Conservation (phyloP, 176 grass and related monocot species). For the Zea luxurians region DNA sequence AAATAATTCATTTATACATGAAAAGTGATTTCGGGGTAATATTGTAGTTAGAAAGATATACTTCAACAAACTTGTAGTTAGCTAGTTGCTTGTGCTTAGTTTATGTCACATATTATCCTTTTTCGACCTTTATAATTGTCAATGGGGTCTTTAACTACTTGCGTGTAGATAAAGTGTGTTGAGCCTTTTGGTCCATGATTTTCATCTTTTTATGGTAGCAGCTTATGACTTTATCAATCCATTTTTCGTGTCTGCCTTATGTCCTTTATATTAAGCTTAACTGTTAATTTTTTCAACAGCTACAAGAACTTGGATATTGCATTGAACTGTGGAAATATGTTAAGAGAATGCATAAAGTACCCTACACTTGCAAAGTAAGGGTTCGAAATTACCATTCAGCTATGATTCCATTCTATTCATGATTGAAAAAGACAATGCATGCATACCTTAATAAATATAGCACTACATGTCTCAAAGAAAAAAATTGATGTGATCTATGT, state of each 20-base stretch:
- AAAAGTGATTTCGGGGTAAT: slow-evolving; percentile 1
- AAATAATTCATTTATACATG: slow-evolving; percentile 6
- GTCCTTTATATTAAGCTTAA: slow-evolving; percentile 21
- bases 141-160: slow-evolving; percentile 21
- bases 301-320: slow-evolving; percentile 99
- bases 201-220: background rate
- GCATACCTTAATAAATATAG: background rate
- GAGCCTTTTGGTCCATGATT: background rate
- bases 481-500: background rate
- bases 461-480: slow-evolving; percentile 1
- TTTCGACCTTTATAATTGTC: slow-evolving; percentile 20
- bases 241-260: background rate
- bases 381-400: slow-evolving; percentile 30
- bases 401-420: background rate
- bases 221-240: background rate
- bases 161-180: slow-evolving; percentile 1
- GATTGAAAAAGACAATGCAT: background rate
- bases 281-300: slow-evolving; percentile 44
- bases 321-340: slow-evolving; percentile 97
- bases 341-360: slow-evolving; percentile 97
- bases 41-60: background rate
- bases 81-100: background rate
- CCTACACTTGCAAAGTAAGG: slow-evolving; percentile 94
- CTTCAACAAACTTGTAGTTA: slow-evolving; percentile 19
- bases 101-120: slow-evolving; percentile 23